These are phyloP conservation scores for Hypoxylon sp. DNA, from an alignment of 2,329 filamentous ascomycete genomes.

Conservation along the genomic window DNA sequence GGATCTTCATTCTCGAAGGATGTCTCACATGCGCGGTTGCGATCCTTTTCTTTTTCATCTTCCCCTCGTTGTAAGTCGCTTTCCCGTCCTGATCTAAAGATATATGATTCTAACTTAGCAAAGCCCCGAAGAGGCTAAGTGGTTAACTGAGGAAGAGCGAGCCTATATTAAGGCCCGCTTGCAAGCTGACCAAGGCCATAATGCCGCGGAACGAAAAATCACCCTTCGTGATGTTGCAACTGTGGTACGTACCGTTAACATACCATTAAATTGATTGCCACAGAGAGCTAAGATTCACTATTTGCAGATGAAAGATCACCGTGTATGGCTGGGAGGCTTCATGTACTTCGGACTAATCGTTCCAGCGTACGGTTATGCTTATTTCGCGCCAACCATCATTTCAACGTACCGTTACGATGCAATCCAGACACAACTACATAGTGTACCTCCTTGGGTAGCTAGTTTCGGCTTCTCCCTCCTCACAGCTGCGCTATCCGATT, in stretches of 20 bases:
- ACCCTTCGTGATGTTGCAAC: conserved; percentile 70
- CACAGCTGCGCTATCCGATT: conserved; percentile 80
- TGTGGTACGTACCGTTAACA: conserved; percentile 56
- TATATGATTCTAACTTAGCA: conserved; percentile 11
- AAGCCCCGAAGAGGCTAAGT: conserved; percentile 78
- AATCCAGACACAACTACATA: conserved; percentile 71
- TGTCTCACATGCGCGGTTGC: conserved; percentile 58
- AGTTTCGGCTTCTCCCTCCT: conserved; percentile 86
- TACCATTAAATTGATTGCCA: too few species aligned
- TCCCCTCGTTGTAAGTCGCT: conserved; percentile 74
- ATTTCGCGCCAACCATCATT: conserved; percentile 82
- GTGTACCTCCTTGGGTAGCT: conserved; percentile 72
- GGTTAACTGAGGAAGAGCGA: conserved; percentile 79
- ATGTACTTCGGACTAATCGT: conserved; percentile 89
- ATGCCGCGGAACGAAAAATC: conserved; percentile 74
- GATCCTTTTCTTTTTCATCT: conserved; percentile 75
- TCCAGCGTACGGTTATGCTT: conserved; percentile 83
- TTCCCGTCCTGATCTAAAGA: background rate
- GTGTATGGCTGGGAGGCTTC: conserved; percentile 80
- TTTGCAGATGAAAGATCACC: conserved; percentile 75
- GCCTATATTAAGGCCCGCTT: conserved; percentile 76
- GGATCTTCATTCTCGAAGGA: conserved; percentile 88
- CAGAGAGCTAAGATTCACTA: too few species aligned
- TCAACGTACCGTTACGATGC: conserved; percentile 73
- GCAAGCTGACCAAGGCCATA: conserved; percentile 76